A percentile compares a stretch with the other conserved stretches of the same genome.
Conservation (phyloP, 306 rosid species). For the Hippophae tibetana region DNA sequence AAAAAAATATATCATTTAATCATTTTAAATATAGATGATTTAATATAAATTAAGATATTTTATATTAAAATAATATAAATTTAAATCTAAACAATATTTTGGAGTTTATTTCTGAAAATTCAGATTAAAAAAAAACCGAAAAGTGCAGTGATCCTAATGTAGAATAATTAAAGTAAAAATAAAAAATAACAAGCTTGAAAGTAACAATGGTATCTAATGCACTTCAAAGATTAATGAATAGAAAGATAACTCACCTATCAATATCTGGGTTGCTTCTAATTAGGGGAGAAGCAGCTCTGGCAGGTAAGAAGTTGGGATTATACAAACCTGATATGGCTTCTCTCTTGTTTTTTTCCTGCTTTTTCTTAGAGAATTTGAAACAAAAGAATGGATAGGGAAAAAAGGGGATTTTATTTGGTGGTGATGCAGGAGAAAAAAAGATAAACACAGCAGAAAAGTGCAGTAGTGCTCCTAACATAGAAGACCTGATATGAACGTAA, state of each 20-base stretch:
- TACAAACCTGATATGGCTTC: slow-evolving; percentile 84
- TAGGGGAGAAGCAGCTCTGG: slow-evolving; percentile 95
- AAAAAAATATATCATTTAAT: too few species aligned
- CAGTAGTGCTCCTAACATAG: too few species aligned
- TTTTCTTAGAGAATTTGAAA: slow-evolving; percentile 42
- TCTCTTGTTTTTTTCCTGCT: background rate
- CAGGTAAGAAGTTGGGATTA: slow-evolving; percentile 87
- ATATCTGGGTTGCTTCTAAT: slow-evolving; percentile 76
- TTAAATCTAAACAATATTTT: too few species aligned
- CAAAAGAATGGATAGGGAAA: slow-evolving; percentile 28
- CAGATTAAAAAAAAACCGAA: too few species aligned
- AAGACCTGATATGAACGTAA: too few species aligned
- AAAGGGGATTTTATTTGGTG: slow-evolving; percentile 43
- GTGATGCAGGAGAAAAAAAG: slow-evolving; percentile 53
- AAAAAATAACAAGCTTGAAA: slow-evolving; percentile 6
- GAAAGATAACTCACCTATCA: slow-evolving; percentile 47
- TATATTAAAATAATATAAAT: too few species aligned
- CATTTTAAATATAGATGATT: too few species aligned
- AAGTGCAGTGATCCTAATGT: too few species aligned
- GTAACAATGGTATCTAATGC: slow-evolving; percentile 12
- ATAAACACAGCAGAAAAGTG: slow-evolving; percentile 26
- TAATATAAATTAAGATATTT: too few species aligned
- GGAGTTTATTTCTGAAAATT: too few species aligned
- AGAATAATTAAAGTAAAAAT: slow-evolving; percentile 7
- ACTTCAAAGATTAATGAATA: slow-evolving; percentile 14